Conservation (phyloP, 2,329 filamentous ascomycete genomes). For the Trichophyton mentagrophytes region DNA sequence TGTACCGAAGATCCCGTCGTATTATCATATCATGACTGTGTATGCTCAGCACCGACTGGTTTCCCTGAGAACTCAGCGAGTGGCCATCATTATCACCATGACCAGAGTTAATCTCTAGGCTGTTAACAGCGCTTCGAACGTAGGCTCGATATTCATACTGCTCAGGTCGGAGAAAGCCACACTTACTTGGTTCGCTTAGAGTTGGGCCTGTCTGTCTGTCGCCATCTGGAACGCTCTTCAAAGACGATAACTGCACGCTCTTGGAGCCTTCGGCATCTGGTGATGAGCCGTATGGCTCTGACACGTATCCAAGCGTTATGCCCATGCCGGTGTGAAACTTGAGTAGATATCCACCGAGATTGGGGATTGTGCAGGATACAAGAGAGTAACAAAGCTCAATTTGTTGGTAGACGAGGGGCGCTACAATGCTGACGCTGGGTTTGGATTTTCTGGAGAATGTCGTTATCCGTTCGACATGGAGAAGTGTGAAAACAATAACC, state of each 20-base stretch:
- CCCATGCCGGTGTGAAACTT: conserved; percentile 1
- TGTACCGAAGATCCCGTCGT: neutral
- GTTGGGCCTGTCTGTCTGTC: neutral
- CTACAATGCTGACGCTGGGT: neutral
- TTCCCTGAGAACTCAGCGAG: neutral
- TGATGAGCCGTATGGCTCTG: neutral
- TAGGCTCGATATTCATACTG: conserved; percentile 1
- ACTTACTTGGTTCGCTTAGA: neutral
- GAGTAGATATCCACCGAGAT: neutral
- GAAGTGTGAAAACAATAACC: neutral
- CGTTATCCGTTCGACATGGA: neutral
- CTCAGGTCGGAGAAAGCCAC: neutral
- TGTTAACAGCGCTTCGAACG: neutral
- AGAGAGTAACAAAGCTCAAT: neutral
- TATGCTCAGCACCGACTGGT: neutral
- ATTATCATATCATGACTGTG: conserved; percentile 1
- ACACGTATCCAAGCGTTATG: neutral
- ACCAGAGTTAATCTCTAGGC: neutral
- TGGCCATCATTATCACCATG: neutral
- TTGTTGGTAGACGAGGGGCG: neutral
- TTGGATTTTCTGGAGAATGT: neutral
- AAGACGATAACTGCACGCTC: neutral
- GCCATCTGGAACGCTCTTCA: neutral
- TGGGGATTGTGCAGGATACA: neutral
- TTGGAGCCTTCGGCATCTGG: neutral